phyloP scores from a whole-genome alignment of 1,139 yeast species.

The Kodamaea alishanica region DNA sequence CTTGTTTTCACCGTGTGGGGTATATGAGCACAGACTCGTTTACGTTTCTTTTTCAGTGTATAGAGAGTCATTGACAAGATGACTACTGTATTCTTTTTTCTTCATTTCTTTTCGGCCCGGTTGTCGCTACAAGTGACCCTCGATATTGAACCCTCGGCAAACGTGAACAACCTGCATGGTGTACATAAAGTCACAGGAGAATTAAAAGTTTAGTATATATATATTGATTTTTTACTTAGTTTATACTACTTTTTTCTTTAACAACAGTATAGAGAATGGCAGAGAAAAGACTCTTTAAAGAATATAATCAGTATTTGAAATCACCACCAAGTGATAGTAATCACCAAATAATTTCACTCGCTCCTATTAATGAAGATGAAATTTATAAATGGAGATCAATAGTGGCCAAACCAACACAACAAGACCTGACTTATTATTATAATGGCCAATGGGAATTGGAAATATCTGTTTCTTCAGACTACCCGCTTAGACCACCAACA shows the following conservation, averaged over 20 bases:
- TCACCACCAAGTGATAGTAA: conserved; percentile 19
- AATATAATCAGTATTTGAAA: conserved; percentile 19
- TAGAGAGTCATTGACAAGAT: too few species aligned
- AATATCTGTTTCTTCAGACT: conserved; percentile 49
- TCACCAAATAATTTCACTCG: conserved; percentile 39
- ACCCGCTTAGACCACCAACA: conserved; percentile 71
- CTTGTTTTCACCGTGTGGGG: too few species aligned
- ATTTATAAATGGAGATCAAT: conserved; percentile 58
- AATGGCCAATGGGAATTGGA: conserved; percentile 57
- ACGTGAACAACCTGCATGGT: neutral
- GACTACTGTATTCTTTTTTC: too few species aligned
- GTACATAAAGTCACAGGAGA: neutral
- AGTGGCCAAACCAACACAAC: conserved; percentile 49
- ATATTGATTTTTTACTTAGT: neutral
- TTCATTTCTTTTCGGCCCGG: neutral
- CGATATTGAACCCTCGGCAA: neutral
- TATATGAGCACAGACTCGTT: too few species aligned
- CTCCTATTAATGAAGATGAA: conserved; percentile 39
- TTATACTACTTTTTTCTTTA: neutral
- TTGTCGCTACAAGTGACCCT: too few species aligned
- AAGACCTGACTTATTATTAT: conserved; percentile 43
- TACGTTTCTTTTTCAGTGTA: too few species aligned
- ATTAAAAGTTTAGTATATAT: too few species aligned
- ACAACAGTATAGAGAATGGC: conserved; percentile 14
- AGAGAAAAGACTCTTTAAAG: conserved; percentile 23